Conservation (phyloP, 2,329 filamentous ascomycete genomes). For the Neospermospora avenae region DNA sequence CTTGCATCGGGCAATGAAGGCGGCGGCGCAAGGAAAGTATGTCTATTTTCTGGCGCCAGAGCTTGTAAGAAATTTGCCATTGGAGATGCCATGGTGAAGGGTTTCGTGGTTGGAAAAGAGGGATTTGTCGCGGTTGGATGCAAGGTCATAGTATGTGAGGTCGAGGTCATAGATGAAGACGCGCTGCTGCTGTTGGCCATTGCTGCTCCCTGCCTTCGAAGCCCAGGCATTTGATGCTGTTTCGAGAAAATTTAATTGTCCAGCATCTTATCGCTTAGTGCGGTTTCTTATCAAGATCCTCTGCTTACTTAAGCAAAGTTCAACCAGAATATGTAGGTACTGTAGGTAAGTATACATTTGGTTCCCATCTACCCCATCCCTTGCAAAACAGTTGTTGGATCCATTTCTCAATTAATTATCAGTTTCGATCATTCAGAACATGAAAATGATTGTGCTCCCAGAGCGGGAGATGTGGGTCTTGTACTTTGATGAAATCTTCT, state of each 20-base stretch:
- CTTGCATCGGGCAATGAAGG: conserved; percentile 64
- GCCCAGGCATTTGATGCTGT: not conserved
- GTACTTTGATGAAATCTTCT: no score
- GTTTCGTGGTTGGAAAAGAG: conserved; percentile 37
- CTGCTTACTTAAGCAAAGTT: no score
- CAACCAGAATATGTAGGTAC: no score
- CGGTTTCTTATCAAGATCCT: not conserved
- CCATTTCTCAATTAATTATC: no score
- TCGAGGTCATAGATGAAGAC: conserved; percentile 59
- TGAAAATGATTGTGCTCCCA: no score
- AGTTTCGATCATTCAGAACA: no score
- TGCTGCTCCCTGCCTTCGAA: conserved; percentile 2
- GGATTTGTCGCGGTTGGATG: conserved; percentile 38
- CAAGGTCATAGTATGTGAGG: conserved; percentile 60
- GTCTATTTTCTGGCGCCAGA: conserved; percentile 30
- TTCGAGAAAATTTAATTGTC: conserved; percentile 2
- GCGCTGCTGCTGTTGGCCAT: conserved; percentile 41
- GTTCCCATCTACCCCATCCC: no score
- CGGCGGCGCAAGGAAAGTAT: conserved; percentile 70
- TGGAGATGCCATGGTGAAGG: conserved; percentile 13
- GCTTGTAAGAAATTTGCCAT: conserved; percentile 27
- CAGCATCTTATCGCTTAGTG: not conserved
- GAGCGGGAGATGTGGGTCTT: no score
- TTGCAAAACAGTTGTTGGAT: no score
- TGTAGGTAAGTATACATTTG: no score